These are phyloP conservation scores for Ceriops tagal DNA, from an alignment of 345 rosid genomes.

Conservation along the genomic window DNA sequence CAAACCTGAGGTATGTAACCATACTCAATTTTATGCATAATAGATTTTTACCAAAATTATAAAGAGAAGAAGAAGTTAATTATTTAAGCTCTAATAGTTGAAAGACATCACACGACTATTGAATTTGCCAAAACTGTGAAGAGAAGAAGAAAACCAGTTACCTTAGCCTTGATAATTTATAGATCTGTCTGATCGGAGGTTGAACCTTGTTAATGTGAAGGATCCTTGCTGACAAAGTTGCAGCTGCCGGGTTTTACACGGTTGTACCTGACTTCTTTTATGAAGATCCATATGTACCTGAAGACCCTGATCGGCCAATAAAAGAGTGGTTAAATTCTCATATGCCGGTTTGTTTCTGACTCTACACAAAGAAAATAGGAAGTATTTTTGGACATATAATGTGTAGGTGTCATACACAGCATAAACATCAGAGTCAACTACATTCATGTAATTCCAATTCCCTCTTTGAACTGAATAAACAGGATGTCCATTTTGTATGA, in stretches of 20 bases:
- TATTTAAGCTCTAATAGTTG: too few species aligned
- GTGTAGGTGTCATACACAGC: too few species aligned
- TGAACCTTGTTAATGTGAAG: background rate
- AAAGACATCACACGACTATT: too few species aligned
- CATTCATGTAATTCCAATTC: background rate
- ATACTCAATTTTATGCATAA: background rate
- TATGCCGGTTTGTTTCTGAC: slow-evolving; percentile 18
- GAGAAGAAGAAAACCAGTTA: too few species aligned
- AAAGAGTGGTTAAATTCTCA: slow-evolving; percentile 30
- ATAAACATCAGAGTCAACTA: background rate
- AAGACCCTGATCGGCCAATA: slow-evolving; percentile 4
- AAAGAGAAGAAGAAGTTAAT: too few species aligned
- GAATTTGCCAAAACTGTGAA: background rate
- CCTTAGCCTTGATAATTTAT: background rate
- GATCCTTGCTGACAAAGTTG: slow-evolving; percentile 23
- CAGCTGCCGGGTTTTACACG: slow-evolving; percentile 20
- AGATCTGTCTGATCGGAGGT: background rate
- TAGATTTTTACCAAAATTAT: too few species aligned
- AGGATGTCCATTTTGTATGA: background rate
- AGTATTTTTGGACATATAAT: background rate
- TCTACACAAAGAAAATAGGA: background rate
- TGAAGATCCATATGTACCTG: slow-evolving; percentile 12
- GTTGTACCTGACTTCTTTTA: slow-evolving; percentile 18
- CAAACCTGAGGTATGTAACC: slow-evolving; percentile 13
- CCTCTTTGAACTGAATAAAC: background rate